Base-by-base conservation (phyloP, 331 rosid species). In the Dryas integrifolia region DNA sequence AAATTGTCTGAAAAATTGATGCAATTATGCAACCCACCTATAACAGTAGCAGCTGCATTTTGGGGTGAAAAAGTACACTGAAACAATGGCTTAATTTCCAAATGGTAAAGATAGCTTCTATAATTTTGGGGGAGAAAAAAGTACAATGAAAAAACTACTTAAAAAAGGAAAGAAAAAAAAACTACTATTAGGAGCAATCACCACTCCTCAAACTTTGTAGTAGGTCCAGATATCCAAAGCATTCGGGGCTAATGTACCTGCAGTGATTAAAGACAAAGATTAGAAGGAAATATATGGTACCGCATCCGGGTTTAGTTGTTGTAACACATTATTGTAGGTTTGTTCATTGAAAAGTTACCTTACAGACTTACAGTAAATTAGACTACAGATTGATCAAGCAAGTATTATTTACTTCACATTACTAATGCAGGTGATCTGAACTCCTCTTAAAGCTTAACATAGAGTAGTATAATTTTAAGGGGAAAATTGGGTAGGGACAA, bases 211-310 rank as follows among this genome's bases (percentile, higher is more conserved):
- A 73, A 86, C 96, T 88, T 53, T 82, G 84, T 13, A 91, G 74
- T 7, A 94, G 86, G 75, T 91, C 88, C 87, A 94, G 76, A 82
- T 89, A 91, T 71, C 96, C 90, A 46, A 62, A 73, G 82, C 67
- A 49, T 65, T 88, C 91, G 13, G 97, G 96, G 12, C 43, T 68
- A 56, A 89, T 81, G 81, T 84, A 88, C 77, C 97, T 94, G 85
- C 82, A 80, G 64, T 41, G 52, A 69, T 47, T n/a, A n/a, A n/a
- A 51, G 24, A 30, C 38, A 58, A 16, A 49, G 40, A 57, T 60
- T 5, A 12, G 7, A 58, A 3, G 15, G 44, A 8, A 61, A 65
- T 2, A 48, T 24, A n/a, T 5, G 0, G 3, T 24, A 24, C 21
- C 3, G 6, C 41, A 69, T 35, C 65, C 12, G 16, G 35, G 35